A percentile compares a stretch with the other conserved stretches of the same genome.
Evolutionary conservation across 257 asterid species (phyloP).

Genomic region (Solanum commersonii): DNA sequence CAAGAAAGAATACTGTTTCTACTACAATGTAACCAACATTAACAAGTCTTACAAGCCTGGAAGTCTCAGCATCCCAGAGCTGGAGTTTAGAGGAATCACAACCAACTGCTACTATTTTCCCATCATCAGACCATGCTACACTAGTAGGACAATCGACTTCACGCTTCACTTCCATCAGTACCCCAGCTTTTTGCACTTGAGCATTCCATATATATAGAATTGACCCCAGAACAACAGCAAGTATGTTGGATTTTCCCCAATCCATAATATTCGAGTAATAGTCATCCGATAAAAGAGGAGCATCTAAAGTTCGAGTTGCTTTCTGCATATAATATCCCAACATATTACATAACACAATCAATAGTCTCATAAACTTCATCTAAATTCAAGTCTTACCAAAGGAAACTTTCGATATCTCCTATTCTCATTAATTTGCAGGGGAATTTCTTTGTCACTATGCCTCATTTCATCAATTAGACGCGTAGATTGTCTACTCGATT

Average conservation of each 20-base stretch:
- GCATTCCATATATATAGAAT: conserved; percentile 41
- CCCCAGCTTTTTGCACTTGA: neutral
- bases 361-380: neutral
- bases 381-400: conserved; percentile 20
- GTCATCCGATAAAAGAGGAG: conserved; percentile 41
- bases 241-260: conserved; percentile 58
- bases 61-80: conserved; percentile 56
- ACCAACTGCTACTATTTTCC: conserved; percentile 44
- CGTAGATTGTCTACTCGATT: conserved; percentile 33
- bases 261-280: conserved; percentile 57
- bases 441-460: conserved; percentile 24
- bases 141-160: conserved; percentile 39
- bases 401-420: conserved; percentile 40
- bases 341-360: neutral
- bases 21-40: neutral
- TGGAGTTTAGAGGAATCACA: conserved; percentile 24
- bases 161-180: conserved; percentile 11
- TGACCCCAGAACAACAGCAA: conserved; percentile 55
- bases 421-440: neutral
- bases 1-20: neutral
- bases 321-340: conserved; percentile 22
- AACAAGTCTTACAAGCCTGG: conserved; percentile 35
- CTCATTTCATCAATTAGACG: conserved; percentile 47
- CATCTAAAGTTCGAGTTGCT: conserved; percentile 41
- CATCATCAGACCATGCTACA: conserved; percentile 68